Conservation (phyloP, 768 basidiomycete species). For the Suillus luteus region DNA sequence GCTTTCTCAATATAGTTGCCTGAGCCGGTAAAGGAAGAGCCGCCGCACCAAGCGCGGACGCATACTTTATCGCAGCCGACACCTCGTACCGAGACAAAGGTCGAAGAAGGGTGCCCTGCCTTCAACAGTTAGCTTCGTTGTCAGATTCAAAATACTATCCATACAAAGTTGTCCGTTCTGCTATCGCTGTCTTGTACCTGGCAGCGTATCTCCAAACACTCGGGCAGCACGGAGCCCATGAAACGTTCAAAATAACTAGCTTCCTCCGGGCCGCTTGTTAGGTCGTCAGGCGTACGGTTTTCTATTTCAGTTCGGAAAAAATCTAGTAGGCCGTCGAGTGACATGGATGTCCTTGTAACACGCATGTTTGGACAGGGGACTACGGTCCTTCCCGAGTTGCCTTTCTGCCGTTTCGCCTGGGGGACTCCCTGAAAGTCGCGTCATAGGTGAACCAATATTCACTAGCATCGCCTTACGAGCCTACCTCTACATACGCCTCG, state of each 20-base stretch:
- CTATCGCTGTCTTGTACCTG: conserved; percentile 7
- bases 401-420: conserved; percentile 31
- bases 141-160: background rate
- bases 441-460: background rate
- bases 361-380: conserved; percentile 12
- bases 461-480: background rate
- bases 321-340: conserved; percentile 22
- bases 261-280: background rate
- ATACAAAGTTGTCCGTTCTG: background rate
- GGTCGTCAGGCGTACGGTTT: background rate
- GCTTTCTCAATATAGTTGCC: conserved; percentile 42
- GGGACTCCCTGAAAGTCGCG: background rate
- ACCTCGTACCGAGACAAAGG: conserved; percentile 45
- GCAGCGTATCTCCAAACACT: conserved; percentile 34
- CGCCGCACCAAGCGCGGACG: conserved; percentile 16
- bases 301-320: conserved; percentile 20
- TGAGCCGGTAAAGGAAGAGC: conserved; percentile 31
- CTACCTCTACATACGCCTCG: conserved; percentile 25
- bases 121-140: background rate
- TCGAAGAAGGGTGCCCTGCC: conserved; percentile 39
- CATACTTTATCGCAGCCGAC: conserved; percentile 36
- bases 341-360: conserved; percentile 21
- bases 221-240: conserved; percentile 36
- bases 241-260: conserved; percentile 34
- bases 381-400: conserved; percentile 21